These are phyloP conservation scores for Pinus taeda DNA, from an alignment of 75 land plant species.

Conservation along the genomic window DNA sequence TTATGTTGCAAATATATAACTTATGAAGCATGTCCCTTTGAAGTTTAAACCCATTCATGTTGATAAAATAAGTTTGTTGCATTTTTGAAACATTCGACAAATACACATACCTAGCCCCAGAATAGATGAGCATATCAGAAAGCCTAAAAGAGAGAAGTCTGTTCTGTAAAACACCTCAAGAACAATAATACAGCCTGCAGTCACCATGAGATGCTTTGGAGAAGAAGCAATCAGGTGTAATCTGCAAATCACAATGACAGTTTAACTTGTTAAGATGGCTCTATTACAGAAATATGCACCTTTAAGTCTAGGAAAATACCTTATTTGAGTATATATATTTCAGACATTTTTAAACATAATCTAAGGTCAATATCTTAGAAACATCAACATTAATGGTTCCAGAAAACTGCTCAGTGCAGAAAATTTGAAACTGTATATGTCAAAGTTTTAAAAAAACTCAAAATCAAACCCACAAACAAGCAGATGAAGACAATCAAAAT, in stretches of 20 bases:
- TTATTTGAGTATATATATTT: neutral
- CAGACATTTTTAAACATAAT: neutral
- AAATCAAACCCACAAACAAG: neutral
- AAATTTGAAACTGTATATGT: neutral
- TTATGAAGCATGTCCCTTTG: no score
- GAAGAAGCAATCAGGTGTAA: constrained; percentile 82
- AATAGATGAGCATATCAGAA: constrained; percentile 56
- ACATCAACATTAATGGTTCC: neutral
- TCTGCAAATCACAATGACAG: constrained; percentile 29
- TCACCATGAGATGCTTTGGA: constrained; percentile 83
- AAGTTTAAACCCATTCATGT: no score
- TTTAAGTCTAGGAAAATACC: neutral
- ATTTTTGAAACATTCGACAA: no score
- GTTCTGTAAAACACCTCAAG: constrained; percentile 71
- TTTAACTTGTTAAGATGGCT: neutral
- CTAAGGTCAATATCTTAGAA: neutral
- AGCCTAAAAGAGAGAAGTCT: constrained; percentile 81
- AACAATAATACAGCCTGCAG: constrained; percentile 70
- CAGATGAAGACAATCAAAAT: constrained; percentile 1
- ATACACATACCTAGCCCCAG: constrained; percentile 67
- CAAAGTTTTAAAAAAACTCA: neutral
- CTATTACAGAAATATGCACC: neutral
- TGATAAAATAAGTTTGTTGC: no score
- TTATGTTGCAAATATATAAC: no score
- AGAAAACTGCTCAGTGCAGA: neutral